Evolutionary conservation across 441 rosid genomes (phyloP).

Genomic region (Pelargonium myrrhifolium): DNA sequence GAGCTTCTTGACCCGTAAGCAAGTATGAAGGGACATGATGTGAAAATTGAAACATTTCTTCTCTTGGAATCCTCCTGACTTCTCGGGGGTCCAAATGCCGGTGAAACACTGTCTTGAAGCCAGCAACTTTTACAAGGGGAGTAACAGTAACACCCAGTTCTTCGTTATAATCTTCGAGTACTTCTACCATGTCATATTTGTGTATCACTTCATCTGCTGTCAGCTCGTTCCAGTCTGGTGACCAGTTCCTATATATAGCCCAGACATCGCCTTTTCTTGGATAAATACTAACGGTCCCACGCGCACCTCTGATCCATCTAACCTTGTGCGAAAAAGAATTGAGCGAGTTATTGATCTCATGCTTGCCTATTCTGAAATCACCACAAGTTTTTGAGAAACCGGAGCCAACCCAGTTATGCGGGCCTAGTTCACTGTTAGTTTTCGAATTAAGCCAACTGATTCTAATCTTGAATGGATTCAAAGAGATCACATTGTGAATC

Average conservation of each 20-base stretch:
- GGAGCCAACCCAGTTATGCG: slow-evolving; percentile 62
- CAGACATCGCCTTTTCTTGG: slow-evolving; percentile 90
- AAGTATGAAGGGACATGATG: slow-evolving; percentile 75
- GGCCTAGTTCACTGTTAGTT: slow-evolving; percentile 57
- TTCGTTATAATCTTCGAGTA: slow-evolving; percentile 59
- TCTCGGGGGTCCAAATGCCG: slow-evolving; percentile 37
- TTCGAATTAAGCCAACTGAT: slow-evolving; percentile 91
- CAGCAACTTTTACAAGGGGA: slow-evolving; percentile 63
- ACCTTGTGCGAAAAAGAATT: slow-evolving; percentile 84
- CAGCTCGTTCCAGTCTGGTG: slow-evolving; percentile 62
- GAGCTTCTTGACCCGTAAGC: slow-evolving; percentile 77
- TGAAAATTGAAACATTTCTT: slow-evolving; percentile 86
- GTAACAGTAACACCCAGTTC: slow-evolving; percentile 48
- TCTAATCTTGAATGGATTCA: slow-evolving; percentile 66
- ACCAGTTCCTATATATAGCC: slow-evolving; percentile 91
- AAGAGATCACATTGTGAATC: slow-evolving; percentile 66
- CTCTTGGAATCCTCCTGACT: slow-evolving; percentile 49
- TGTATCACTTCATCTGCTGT: slow-evolving; percentile 64
- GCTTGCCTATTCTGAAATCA: slow-evolving; percentile 62
- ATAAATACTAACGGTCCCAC: slow-evolving; percentile 58
- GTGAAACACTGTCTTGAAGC: slow-evolving; percentile 61
- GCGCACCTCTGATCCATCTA: slow-evolving; percentile 57
- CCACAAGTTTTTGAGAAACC: slow-evolving; percentile 88
- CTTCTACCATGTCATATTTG: slow-evolving; percentile 92
- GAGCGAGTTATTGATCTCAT: slow-evolving; percentile 42